phyloP scores from a whole-genome alignment of 495 filamentous ascomycete genomes.

The Aspergillus olivimuriae region DNA sequence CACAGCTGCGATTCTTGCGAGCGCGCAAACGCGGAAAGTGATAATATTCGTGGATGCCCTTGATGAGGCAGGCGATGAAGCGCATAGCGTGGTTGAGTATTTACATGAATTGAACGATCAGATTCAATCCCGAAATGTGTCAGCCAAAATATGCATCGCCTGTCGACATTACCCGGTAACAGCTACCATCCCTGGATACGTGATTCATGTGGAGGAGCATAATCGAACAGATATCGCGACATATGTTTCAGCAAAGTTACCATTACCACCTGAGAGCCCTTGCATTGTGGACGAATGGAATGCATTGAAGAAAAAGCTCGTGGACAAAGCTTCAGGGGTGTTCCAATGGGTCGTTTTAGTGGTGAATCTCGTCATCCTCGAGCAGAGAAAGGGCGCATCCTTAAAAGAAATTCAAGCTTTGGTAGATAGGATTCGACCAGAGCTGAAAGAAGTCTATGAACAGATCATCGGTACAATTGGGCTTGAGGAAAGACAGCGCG shows the following conservation, averaged over 20 bases:
- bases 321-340: too few relatives aligned
- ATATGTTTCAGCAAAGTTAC: neutral
- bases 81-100: slow-evolving; percentile 5
- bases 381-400: too few relatives aligned
- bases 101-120: slow-evolving; percentile 9
- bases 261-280: neutral
- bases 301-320: slow-evolving; percentile 10
- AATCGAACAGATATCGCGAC: slow-evolving; percentile 5
- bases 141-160: slow-evolving; percentile 9
- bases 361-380: too few relatives aligned
- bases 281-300: slow-evolving; percentile 6
- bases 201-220: slow-evolving; percentile 9
- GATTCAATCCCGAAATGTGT: neutral
- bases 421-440: too few relatives aligned
- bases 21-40: slow-evolving; percentile 1
- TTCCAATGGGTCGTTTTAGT: too few relatives aligned
- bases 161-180: slow-evolving; percentile 13
- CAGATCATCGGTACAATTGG: too few relatives aligned
- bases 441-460: too few relatives aligned
- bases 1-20: slow-evolving; percentile 4
- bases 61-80: slow-evolving; percentile 16
- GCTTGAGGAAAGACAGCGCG: too few relatives aligned
- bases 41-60: slow-evolving; percentile 16
- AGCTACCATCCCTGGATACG: neutral
- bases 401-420: too few relatives aligned